These are phyloP conservation scores for Tuber borchii DNA, from an alignment of 495 filamentous ascomycete genomes.

Conservation along the genomic window DNA sequence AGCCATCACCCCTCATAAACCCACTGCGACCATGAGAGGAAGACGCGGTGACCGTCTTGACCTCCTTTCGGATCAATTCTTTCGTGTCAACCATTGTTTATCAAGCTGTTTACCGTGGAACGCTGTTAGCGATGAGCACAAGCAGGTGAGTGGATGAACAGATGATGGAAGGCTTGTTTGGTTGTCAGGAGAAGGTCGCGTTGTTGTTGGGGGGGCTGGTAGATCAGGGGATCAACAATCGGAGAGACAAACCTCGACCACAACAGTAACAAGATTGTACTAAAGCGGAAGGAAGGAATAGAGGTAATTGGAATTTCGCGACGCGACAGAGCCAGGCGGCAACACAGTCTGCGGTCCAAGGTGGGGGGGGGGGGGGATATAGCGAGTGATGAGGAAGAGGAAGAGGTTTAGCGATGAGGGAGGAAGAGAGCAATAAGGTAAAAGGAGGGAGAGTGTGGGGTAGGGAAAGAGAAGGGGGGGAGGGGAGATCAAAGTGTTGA, in stretches of 20 bases:
- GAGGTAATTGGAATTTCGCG: neutral
- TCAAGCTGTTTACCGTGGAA: constrained; percentile 5
- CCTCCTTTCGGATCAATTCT: constrained; percentile 37
- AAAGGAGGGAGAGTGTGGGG: constrained; percentile 8
- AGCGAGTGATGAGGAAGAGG: constrained; percentile 17
- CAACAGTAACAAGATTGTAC: neutral
- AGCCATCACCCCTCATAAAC: constrained; percentile 26
- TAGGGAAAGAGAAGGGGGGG: constrained; percentile 5
- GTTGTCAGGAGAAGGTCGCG: constrained; percentile 29
- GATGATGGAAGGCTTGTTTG: constrained; percentile 20
- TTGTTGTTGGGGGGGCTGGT: constrained; percentile 14
- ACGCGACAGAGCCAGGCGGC: neutral
- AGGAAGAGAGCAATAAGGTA: constrained; percentile 21
- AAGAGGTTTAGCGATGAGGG: constrained; percentile 13
- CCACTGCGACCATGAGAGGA: constrained; percentile 21
- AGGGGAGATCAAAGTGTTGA: constrained; percentile 3
- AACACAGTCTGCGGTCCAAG: neutral
- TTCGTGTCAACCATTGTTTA: constrained; percentile 28
- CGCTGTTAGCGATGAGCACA: constrained; percentile 19
- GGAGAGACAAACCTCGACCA: constrained; percentile 19
- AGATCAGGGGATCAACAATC: constrained; percentile 19
- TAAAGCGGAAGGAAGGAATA: neutral
- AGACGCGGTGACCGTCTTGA: constrained; percentile 29
- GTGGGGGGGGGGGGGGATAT: constrained; percentile 8
- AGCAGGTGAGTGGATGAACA: constrained; percentile 9